phyloP scores from a whole-genome alignment of 2,329 filamentous ascomycete species.

The Immersiporthe knoxdaviesiana region DNA sequence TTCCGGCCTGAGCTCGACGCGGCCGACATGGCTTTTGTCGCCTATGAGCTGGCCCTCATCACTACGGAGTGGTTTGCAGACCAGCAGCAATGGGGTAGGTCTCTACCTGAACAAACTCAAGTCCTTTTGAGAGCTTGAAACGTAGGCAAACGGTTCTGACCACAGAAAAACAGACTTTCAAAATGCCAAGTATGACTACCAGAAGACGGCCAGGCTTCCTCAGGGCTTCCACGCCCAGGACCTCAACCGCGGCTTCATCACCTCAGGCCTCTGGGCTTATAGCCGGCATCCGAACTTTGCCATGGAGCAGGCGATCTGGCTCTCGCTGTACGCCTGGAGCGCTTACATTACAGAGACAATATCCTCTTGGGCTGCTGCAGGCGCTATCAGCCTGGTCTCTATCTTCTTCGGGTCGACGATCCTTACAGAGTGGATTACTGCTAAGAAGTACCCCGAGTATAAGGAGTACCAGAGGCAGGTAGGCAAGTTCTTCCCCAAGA shows the following conservation, averaged over 20 bases:
- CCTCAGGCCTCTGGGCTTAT: slow-evolving; percentile 82
- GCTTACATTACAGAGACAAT: slow-evolving; percentile 72
- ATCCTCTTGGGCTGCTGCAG: slow-evolving; percentile 78
- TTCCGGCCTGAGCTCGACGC: slow-evolving; percentile 55
- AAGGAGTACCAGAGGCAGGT: slow-evolving; percentile 80
- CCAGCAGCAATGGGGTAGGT: slow-evolving; percentile 84
- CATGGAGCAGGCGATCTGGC: slow-evolving; percentile 89
- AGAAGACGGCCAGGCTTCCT: slow-evolving; percentile 71
- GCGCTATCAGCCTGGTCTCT: slow-evolving; percentile 69
- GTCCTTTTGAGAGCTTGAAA: too few species aligned
- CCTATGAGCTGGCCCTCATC: slow-evolving; percentile 54
- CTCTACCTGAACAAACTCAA: not conserved
- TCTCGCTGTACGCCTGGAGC: slow-evolving; percentile 85
- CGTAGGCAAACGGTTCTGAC: slow-evolving; percentile 24
- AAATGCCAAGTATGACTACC: slow-evolving; percentile 76
- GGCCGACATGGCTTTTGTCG: slow-evolving; percentile 54
- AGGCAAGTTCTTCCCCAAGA: slow-evolving; percentile 75
- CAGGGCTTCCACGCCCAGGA: slow-evolving; percentile 68
- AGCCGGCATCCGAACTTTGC: slow-evolving; percentile 95
- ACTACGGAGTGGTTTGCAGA: slow-evolving; percentile 80
- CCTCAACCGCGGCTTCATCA: slow-evolving; percentile 87
- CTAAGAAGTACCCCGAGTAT: slow-evolving; percentile 88
- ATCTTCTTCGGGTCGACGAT: slow-evolving; percentile 90
- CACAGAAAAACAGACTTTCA: slow-evolving; percentile 66
- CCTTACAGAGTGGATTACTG: slow-evolving; percentile 82